Percentiles rank a stretch among this genome's conserved stretches.
These are phyloP conservation scores for Mitragyna speciosa DNA, from an alignment of 257 asterid species.

Conservation along the genomic window DNA sequence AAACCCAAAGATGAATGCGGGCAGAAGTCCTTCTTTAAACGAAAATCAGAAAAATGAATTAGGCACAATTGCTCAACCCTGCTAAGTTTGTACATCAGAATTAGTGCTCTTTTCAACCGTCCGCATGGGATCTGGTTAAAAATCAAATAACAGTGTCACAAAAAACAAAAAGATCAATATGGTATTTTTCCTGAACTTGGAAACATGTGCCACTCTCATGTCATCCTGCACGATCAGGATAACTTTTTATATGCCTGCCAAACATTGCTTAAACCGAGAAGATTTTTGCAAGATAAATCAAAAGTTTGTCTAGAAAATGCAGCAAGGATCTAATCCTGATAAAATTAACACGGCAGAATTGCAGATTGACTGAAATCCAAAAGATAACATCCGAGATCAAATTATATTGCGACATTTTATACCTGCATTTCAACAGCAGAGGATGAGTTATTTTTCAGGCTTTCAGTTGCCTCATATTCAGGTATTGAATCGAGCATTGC, in stretches of 20 bases:
- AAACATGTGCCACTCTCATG: conserved; percentile 42
- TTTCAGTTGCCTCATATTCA: conserved; percentile 45
- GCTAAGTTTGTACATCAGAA: not conserved
- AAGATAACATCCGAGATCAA: not conserved
- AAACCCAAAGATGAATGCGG: not conserved
- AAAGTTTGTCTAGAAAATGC: conserved; percentile 17
- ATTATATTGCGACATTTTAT: not conserved
- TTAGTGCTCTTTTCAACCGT: not conserved
- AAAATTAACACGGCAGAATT: not conserved
- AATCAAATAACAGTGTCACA: conserved; percentile 4
- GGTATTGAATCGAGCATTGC: conserved; percentile 68
- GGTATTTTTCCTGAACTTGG: conserved; percentile 24
- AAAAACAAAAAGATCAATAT: conserved; percentile 18
- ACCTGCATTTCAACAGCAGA: conserved; percentile 48
- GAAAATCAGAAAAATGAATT: not conserved
- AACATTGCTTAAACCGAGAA: conserved; percentile 33
- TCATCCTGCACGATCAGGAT: conserved; percentile 38
- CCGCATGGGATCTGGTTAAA: conserved; percentile 18
- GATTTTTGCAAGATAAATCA: conserved; percentile 26
- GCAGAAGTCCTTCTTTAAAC: not conserved
- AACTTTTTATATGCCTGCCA: conserved; percentile 44
- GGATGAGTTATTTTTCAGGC: conserved; percentile 28
- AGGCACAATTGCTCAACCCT: not conserved
- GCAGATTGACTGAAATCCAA: not conserved
- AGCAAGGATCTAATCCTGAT: conserved; percentile 6